Conservation (phyloP, 257 asterid genomes). For the Lantana camara region DNA sequence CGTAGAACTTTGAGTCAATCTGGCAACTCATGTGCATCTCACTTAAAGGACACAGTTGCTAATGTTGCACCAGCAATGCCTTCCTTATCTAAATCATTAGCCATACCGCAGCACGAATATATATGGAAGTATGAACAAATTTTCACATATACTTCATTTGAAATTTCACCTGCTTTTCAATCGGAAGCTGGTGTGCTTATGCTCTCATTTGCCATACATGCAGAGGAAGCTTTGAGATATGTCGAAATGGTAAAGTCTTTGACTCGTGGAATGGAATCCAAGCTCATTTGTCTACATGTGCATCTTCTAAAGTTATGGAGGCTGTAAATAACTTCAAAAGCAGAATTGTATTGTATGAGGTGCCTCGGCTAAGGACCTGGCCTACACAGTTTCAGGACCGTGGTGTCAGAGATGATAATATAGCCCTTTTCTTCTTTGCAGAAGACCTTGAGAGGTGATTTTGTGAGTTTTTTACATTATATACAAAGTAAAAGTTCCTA, state of each 20-base stretch:
- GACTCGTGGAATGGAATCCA: not conserved
- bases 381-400: conserved; percentile 1
- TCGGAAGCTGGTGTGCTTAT: not conserved
- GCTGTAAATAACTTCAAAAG: conserved; percentile 1
- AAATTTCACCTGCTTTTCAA: not conserved
- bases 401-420: not conserved
- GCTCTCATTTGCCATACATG: not conserved
- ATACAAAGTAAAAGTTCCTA: not conserved
- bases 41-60: not conserved
- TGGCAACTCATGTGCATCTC: not conserved
- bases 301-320: not conserved
- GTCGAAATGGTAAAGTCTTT: not conserved
- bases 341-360: not conserved
- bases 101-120: not conserved
- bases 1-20: not conserved
- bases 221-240: conserved; percentile 7
- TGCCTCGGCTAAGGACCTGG: conserved; percentile 5
- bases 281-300: not conserved
- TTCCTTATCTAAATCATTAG: not conserved
- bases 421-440: not conserved
- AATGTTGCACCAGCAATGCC: not conserved
- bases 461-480: not conserved
- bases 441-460: not conserved
- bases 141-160: not conserved
- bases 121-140: not conserved